Evolutionary conservation across 768 basidiomycete species (phyloP), one percentile per base, ranked within the genome.

Genomic region (Daedaleopsis sinensis): DNA sequence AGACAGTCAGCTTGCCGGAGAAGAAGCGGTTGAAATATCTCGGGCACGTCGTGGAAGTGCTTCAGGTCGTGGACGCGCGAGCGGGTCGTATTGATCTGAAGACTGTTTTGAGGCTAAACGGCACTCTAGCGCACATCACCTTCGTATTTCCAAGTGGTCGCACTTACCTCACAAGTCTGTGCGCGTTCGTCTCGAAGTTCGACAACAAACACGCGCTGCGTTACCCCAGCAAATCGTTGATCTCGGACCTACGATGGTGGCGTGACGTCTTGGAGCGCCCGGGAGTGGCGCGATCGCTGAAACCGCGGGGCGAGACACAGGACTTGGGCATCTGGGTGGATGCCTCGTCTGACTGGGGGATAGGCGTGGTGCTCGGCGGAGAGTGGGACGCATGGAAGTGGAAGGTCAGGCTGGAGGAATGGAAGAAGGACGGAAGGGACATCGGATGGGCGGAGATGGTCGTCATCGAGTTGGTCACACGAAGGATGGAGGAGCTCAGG

Each of bases 171-270:
- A 55, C 74, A 3, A 59, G 59, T 1, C 50, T 78, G 2, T 74
- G 21, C 15, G 60, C 61, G 19, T 74, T 73, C 54, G 43, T 71
- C 15, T 54, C 71, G 2, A 44, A 59, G 3, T 76, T 74, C 67
- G 24, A 61, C 7, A 62, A 68, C 38, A 19, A 58, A 1, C 59
- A 61, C 56, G n/a, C 46, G 1, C 24, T 32, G 0, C 62, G 67
- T 0, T 70, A 59, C 57, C 68, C 72, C 10, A 64, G 69, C 3
- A 38, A 18, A 6, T 69, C 67, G 1, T 49, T 76, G 10, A 55
- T 70, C 10, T 50, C 69, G 0, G 73, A 76, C 37, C 54, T 79
- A 0, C 8, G 39, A 5, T 79, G 76, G 77, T 80, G 79, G 79
- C 32, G 35, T 0, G 19, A 27, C 0, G 35, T 16, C 16, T 56